Evolutionary conservation across 176 grass and related monocot genomes (phyloP).

Genomic region (Miscanthus lutarioriparius): DNA sequence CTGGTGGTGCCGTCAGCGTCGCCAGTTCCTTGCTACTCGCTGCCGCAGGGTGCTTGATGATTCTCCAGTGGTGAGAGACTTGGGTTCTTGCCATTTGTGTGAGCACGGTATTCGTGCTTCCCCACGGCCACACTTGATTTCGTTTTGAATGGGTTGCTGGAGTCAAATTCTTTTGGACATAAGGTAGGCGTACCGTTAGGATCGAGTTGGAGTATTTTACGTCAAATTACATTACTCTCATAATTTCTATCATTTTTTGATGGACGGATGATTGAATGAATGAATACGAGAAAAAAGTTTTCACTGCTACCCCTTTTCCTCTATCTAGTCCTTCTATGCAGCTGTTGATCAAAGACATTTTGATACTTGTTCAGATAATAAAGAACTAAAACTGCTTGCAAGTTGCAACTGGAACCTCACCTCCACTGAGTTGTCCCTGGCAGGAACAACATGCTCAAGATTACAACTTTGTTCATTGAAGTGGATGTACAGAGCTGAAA

Average conservation of each 20-base stretch:
- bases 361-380: neutral
- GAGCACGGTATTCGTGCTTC: slow-evolving; percentile 22
- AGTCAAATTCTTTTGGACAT: slow-evolving; percentile 70
- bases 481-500: neutral
- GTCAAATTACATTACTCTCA: slow-evolving; percentile 5
- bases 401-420: neutral
- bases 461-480: slow-evolving; percentile 3
- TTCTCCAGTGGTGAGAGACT: slow-evolving; percentile 39
- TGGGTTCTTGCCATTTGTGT: slow-evolving; percentile 15
- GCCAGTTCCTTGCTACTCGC: slow-evolving; percentile 31
- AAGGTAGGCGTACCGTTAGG: slow-evolving; percentile 43
- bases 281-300: neutral
- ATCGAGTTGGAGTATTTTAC: slow-evolving; percentile 37
- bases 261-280: slow-evolving; percentile 8
- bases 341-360: neutral
- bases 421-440: neutral
- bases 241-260: slow-evolving; percentile 29
- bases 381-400: neutral
- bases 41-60: slow-evolving; percentile 37
- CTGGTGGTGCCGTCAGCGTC: neutral
- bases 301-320: neutral
- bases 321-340: neutral
- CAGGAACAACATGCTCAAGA: neutral
- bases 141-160: slow-evolving; percentile 37
- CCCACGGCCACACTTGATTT: slow-evolving; percentile 25